Base-by-base conservation (phyloP, 2,329 filamentous ascomycete species). In the Coniochaeta prunicola region DNA sequence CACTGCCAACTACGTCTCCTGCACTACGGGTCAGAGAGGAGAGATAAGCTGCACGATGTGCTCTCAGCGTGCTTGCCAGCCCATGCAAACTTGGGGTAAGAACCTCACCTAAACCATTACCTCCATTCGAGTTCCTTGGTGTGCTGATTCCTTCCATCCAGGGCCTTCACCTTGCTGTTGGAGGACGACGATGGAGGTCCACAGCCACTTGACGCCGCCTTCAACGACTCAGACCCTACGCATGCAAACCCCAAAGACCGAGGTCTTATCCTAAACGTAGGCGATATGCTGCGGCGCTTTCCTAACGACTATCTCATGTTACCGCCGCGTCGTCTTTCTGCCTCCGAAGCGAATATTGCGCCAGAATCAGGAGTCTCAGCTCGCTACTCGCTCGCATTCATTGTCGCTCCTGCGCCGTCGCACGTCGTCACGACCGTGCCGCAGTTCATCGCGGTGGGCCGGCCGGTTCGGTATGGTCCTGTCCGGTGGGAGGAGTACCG, bases 181-280 rank as follows among this genome's bases (percentile, higher is more conserved):
- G 81, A 84, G 64, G 80, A 83, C 63, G 72, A 75, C 28, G 72
- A 74, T 55, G 79, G 79, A 3, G 80, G 80, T 0, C 64, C 83
- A 21, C 77, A 83, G 61, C 77, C 83, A 15, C 74, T 79, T 62
- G 74, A 79, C 2, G 30, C 63, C 30, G 21, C 58, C 0, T 67
- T 62, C 53, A 24, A 66, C 4, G 56, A 55, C 21, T 64, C 65
- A 3, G 58, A 61, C 65, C 63, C 13, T 13, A 13, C 13, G 31
- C 31, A 13, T 42, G 38, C 38, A 42, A 10, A 42, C 4, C 17
- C 38, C 3, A 56, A 65, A 30, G 61, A 68, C 19, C 64, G 64
- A 1, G 58, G 66, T 2, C 57, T 68, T 7, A 58, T 68, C 19
- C 57, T 68, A 12, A 69, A 68, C 50, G 45, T 65, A 30, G 66